Evolutionary conservation across 768 basidiomycete species (phyloP).

Genomic region (Lactarius indigo): DNA sequence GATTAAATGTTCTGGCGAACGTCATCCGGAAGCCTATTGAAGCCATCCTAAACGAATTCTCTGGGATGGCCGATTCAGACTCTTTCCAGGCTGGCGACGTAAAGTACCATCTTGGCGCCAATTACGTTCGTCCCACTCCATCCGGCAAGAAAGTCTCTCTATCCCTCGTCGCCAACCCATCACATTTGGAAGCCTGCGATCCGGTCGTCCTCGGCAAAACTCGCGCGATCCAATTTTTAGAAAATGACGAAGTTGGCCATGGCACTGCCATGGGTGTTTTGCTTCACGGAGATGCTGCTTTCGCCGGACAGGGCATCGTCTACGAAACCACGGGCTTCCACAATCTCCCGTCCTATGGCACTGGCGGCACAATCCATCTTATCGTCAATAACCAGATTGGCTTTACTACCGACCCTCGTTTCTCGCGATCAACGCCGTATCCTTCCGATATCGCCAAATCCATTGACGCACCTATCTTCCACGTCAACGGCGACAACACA

Average conservation of each 20-base stretch:
- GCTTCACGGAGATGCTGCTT: slow-evolving; percentile 97
- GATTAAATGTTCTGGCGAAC: slow-evolving; percentile 96
- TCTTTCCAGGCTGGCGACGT: slow-evolving; percentile 93
- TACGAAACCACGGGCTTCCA: slow-evolving; percentile 99
- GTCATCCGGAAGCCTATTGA: slow-evolving; percentile 98
- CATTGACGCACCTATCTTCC: slow-evolving; percentile 98
- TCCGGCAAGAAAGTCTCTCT: slow-evolving; percentile 97
- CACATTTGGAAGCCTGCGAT: slow-evolving; percentile 95
- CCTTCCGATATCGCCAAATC: slow-evolving; percentile 98
- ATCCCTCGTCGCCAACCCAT: slow-evolving; percentile 97
- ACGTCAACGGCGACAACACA: slow-evolving; percentile 98
- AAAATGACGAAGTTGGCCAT: slow-evolving; percentile 77
- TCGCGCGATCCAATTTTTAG: slow-evolving; percentile 93
- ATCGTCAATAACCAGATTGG: slow-evolving; percentile 99
- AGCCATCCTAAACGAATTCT: slow-evolving; percentile 96
- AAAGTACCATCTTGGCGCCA: slow-evolving; percentile 98
- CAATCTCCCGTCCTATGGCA: slow-evolving; percentile 91
- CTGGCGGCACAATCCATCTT: slow-evolving; percentile 96
- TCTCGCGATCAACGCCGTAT: slow-evolving; percentile 96
- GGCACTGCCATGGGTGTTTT: slow-evolving; percentile 91
- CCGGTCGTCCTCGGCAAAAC: slow-evolving; percentile 99
- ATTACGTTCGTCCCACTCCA: slow-evolving; percentile 97
- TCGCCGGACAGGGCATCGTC: slow-evolving; percentile 96
- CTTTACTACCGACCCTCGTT: slow-evolving; percentile 98
- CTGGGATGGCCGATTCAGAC: slow-evolving; percentile 62